Percentiles rank a stretch among this genome's conserved stretches.
Conservation (phyloP, 306 rosid species). For the Trifolium pratense region DNA sequence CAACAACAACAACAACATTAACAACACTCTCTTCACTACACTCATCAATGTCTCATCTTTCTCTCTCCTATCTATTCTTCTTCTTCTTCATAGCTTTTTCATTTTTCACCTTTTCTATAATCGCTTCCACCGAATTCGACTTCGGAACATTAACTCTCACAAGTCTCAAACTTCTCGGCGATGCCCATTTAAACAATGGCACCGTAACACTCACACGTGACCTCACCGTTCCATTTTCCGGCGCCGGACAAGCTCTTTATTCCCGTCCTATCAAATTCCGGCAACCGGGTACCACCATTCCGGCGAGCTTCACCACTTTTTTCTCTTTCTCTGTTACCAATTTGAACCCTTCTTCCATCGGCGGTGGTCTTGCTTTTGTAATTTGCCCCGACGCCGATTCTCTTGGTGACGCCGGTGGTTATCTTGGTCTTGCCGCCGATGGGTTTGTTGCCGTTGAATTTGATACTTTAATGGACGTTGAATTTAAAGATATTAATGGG, state of each 20-base stretch:
- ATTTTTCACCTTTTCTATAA: not conserved
- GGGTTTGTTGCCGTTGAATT: constrained; percentile 86
- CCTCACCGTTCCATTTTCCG: constrained; percentile 86
- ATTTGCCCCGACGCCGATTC: constrained; percentile 67
- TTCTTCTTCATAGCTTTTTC: not conserved
- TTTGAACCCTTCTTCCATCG: constrained; percentile 88
- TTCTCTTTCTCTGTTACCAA: constrained; percentile 81
- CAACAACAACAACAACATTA: not conserved
- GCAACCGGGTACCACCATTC: constrained; percentile 47
- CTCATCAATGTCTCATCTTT: constrained; percentile 57
- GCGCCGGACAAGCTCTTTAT: constrained; percentile 81
- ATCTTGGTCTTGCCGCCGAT: constrained; percentile 60
- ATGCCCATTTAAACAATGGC: constrained; percentile 86
- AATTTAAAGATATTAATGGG: constrained; percentile 84
- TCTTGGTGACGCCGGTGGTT: constrained; percentile 79
- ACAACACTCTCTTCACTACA: constrained; percentile 23
- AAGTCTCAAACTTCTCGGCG: constrained; percentile 83
- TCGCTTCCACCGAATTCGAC: constrained; percentile 71
- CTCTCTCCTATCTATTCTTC: not conserved
- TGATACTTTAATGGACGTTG: constrained; percentile 91
- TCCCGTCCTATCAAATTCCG: constrained; percentile 73
- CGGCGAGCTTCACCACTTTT: constrained; percentile 80
- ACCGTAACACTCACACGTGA: constrained; percentile 89
- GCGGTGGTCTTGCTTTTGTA: constrained; percentile 88
- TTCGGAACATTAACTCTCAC: constrained; percentile 72